Percentiles rank a stretch among this genome's conserved stretches.
Conservation (phyloP, 495 filamentous ascomycete species). For the Neurospora sp. region DNA sequence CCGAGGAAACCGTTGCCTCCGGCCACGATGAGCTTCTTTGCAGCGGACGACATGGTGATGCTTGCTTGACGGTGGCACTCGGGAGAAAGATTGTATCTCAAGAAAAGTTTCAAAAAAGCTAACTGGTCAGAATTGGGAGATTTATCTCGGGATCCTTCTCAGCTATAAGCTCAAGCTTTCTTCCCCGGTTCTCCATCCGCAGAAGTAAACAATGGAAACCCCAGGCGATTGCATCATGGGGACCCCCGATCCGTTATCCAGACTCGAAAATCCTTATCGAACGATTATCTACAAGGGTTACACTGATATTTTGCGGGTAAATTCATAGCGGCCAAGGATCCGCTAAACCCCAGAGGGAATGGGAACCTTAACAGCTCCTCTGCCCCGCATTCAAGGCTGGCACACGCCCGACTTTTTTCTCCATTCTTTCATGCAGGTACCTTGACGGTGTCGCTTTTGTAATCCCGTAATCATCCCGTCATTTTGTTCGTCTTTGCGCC, state of each 20-base stretch:
- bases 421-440: not conserved
- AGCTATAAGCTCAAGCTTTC: not conserved
- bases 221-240: slow-evolving; percentile 3
- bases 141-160: not conserved
- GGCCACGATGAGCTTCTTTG: slow-evolving; percentile 73
- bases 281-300: slow-evolving; percentile 3
- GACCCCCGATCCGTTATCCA: not conserved
- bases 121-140: too few species aligned
- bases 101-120: not conserved
- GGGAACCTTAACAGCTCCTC: not conserved
- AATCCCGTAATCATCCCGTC: not conserved
- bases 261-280: not conserved
- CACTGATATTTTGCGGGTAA: slow-evolving; percentile 1
- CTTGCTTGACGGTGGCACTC: not conserved
- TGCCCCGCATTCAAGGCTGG: slow-evolving; percentile 18
- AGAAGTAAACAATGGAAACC: not conserved
- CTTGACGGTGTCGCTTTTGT: not conserved
- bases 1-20: slow-evolving; percentile 96
- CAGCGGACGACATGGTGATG: slow-evolving; percentile 20
- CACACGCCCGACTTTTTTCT: not conserved
- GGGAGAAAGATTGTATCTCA: not conserved
- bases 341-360: not conserved
- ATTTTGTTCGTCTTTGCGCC: not conserved
- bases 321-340: not conserved
- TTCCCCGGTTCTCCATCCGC: not conserved